Percentiles rank a stretch among this genome's conserved stretches.
Evolutionary conservation across 352 stramenopile genomes (phyloP).

Genomic region (Globisporangium iwayamae): DNA sequence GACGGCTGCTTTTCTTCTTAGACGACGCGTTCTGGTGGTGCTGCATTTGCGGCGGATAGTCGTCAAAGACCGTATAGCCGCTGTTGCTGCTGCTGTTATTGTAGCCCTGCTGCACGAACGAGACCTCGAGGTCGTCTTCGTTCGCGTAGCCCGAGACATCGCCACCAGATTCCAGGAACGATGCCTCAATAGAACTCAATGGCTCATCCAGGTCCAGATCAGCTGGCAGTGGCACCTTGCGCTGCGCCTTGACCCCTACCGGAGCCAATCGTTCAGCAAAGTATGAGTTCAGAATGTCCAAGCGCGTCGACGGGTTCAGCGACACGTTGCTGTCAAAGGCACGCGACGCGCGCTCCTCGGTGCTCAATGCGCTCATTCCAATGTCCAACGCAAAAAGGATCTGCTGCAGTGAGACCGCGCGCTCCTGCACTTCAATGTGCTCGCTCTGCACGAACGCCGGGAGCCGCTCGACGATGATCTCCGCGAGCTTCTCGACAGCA

Average conservation of each 20-base stretch:
- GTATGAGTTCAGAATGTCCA: slow-evolving; percentile 69
- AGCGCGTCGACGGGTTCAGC: slow-evolving; percentile 35
- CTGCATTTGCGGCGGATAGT: slow-evolving; percentile 22
- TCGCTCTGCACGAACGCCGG: slow-evolving; percentile 88
- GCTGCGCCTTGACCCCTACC: slow-evolving; percentile 90
- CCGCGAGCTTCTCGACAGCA: slow-evolving; percentile 82
- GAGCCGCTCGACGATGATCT: slow-evolving; percentile 83
- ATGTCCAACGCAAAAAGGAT: slow-evolving; percentile 61
- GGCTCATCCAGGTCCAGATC: slow-evolving; percentile 68
- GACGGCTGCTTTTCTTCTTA: slow-evolving; percentile 22
- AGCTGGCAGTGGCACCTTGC: slow-evolving; percentile 87
- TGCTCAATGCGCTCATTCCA: slow-evolving; percentile 46
- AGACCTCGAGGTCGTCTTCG: slow-evolving; percentile 80
- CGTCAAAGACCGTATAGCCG: slow-evolving; percentile 24
- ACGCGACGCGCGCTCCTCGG: slow-evolving; percentile 59
- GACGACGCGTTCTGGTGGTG: slow-evolving; percentile 33
- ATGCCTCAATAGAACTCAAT: slow-evolving; percentile 51
- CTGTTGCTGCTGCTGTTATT: slow-evolving; percentile 11
- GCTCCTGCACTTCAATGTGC: slow-evolving; percentile 95
- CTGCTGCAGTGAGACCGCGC: slow-evolving; percentile 85
- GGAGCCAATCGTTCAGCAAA: slow-evolving; percentile 83
- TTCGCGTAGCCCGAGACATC: slow-evolving; percentile 55
- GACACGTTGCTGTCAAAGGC: slow-evolving; percentile 59
- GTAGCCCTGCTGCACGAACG: slow-evolving; percentile 60
- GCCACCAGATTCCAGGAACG: slow-evolving; percentile 73